Evolutionary conservation across 106 monocot species (phyloP), one percentile per base, ranked within the genome.

Genomic region (Chionographis japonica): DNA sequence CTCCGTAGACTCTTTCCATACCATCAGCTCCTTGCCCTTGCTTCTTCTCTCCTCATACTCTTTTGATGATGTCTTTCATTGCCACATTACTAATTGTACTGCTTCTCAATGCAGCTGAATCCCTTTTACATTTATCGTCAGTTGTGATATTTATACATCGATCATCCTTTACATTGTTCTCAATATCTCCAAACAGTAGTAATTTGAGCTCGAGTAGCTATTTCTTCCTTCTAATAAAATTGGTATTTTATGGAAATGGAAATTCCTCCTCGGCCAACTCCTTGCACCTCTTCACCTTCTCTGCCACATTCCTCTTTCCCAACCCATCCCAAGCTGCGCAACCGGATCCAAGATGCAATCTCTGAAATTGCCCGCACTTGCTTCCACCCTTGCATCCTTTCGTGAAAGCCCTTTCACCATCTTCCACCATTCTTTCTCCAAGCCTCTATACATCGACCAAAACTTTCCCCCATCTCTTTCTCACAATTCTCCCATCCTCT

Each of bases 401-500:
- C 65, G 35, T 0, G 60, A 63, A 9, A 90, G 67, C 15, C 68
- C 62, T 35, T 80, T 58, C 9, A 90, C 68, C 2, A 49, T 64
- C 18, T 67, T 58, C 68, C 20, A 72, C 89, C 90, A 87, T 1
- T 90, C 79, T 12, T 16, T n/a, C 70, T 90, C 84, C 14, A 49
- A 2, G 11, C 86, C 84, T 19, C 74, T 79, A 39, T 76, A 86
- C 13, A 5, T 14, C n/a, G 15, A 67, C 93, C 86, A 93, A 12
- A 85, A 63, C 19, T 49, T 38, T 0, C 88, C 92, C 0, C 83
- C 88, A 35, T 52, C 20, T 49, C 52, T 54, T 56, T 73, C 67
- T 87, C 91, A 91, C 17, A 85, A 10, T 6, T 75, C 70, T 6
- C 85, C 85, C 18, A 55, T 80, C 66, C 57, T 82, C 67, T 85